These are phyloP conservation scores for Pogostemon cablin DNA, from an alignment of 257 asterid species.

Conservation along the genomic window DNA sequence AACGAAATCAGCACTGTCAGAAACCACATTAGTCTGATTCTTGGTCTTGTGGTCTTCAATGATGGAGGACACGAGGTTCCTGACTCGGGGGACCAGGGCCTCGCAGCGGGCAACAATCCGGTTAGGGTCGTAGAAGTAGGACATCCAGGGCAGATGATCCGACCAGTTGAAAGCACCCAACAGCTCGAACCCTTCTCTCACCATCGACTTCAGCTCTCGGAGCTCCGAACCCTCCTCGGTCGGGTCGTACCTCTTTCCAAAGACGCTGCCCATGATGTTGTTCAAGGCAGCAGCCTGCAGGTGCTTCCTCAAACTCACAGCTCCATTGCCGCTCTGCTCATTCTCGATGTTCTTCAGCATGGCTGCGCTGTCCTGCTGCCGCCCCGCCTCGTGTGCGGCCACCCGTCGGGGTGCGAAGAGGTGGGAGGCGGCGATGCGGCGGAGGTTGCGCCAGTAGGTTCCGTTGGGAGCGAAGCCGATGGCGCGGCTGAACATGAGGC, in stretches of 20 bases:
- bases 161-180: constrained; percentile 20
- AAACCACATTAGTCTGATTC: constrained; percentile 62
- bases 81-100: constrained; percentile 48
- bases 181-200: constrained; percentile 58
- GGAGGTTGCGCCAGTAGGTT: too few relatives aligned
- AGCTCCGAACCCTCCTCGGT: constrained; percentile 31
- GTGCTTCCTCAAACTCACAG: constrained; percentile 37
- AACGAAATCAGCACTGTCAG: constrained; percentile 48
- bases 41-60: constrained; percentile 67
- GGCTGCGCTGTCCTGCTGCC: constrained; percentile 29
- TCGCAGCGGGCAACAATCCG: constrained; percentile 45
- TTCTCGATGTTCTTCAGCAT: constrained; percentile 30
- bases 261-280: constrained; percentile 59
- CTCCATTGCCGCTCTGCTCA: constrained; percentile 30
- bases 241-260: constrained; percentile 48
- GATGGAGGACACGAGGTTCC: constrained; percentile 56
- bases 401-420: too few relatives aligned
- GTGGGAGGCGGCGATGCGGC: too few relatives aligned
- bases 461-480: too few relatives aligned
- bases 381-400: too few relatives aligned
- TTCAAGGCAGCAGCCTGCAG: constrained; percentile 47
- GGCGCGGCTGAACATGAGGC: neutral
- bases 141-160: constrained; percentile 59
- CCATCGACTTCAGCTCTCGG: constrained; percentile 43
- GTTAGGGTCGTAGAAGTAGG: constrained; percentile 41